These are phyloP conservation scores for Kondoa malvinella DNA, from an alignment of 768 basidiomycete species.

Conservation along the genomic window DNA sequence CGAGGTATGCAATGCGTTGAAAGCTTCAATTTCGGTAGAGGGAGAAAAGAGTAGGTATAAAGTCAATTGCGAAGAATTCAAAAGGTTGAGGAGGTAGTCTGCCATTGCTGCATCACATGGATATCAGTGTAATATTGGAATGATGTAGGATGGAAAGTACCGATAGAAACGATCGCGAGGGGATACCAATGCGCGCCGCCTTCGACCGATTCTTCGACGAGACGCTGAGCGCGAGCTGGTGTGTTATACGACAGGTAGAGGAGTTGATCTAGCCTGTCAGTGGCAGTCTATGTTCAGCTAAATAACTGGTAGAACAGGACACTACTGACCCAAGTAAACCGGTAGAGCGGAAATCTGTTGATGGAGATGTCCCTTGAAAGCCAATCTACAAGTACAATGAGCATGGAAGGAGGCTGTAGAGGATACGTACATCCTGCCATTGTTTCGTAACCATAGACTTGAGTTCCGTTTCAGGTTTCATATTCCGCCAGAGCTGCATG, in stretches of 20 bases:
- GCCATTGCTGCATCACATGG: background rate
- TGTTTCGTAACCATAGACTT: background rate
- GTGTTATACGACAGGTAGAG: background rate
- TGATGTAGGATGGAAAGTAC: background rate
- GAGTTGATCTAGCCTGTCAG: conserved; percentile 1
- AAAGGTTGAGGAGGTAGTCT: background rate
- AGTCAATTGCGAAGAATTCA: background rate
- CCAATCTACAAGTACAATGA: background rate
- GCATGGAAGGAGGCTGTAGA: background rate
- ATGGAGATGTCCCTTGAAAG: conserved; percentile 4
- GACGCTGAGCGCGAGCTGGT: background rate
- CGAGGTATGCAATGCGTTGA: background rate
- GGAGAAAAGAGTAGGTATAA: background rate
- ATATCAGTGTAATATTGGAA: background rate
- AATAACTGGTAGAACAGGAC: background rate
- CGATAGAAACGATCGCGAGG: background rate
- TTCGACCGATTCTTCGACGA: background rate
- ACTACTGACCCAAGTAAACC: background rate
- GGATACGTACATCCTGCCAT: conserved; percentile 6
- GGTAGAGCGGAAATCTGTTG: conserved; percentile 6
- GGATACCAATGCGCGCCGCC: conserved; percentile 1
- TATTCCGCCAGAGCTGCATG: background rate
- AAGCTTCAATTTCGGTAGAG: background rate
- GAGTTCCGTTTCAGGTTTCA: background rate
- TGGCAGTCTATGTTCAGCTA: background rate